These are phyloP conservation scores for Trichoderma semiorbis DNA, from an alignment of 2,329 filamentous ascomycete genomes.

Conservation along the genomic window DNA sequence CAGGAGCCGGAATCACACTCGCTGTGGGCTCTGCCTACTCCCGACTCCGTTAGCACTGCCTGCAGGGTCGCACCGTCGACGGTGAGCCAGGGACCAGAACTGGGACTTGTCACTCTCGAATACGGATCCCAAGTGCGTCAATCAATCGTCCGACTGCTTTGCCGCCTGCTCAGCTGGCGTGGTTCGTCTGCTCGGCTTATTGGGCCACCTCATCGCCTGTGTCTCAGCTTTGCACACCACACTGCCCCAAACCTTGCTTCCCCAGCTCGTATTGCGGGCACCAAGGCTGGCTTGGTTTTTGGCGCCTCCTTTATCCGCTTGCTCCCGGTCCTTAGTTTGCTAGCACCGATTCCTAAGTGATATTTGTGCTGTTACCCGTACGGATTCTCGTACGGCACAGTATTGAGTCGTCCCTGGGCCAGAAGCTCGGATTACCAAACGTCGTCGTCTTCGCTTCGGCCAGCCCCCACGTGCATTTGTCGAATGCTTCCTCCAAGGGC, in stretches of 20 bases:
- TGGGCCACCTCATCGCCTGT: slow-evolving; percentile 19
- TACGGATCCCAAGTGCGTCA: background rate
- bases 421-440: background rate
- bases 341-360: background rate
- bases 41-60: slow-evolving; percentile 8
- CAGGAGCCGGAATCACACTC: background rate
- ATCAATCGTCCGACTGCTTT: background rate
- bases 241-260: slow-evolving; percentile 16
- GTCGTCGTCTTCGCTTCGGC: background rate
- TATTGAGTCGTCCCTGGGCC: background rate
- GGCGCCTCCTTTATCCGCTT: slow-evolving; percentile 12
- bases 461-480: slow-evolving; percentile 3
- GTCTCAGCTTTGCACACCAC: slow-evolving; percentile 15
- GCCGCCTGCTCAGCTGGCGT: slow-evolving; percentile 17
- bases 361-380: background rate
- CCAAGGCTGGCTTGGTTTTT: background rate
- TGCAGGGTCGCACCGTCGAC: slow-evolving; percentile 7
- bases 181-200: slow-evolving; percentile 5
- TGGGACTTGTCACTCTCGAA: background rate
- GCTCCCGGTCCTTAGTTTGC: slow-evolving; percentile 1
- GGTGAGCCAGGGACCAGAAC: slow-evolving; percentile 1
- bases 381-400: background rate
- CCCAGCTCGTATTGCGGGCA: slow-evolving; percentile 19
- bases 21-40: slow-evolving; percentile 1
- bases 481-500: slow-evolving; percentile 4